Base-by-base conservation (phyloP, 441 rosid species). In the Mallotus japonicus region DNA sequence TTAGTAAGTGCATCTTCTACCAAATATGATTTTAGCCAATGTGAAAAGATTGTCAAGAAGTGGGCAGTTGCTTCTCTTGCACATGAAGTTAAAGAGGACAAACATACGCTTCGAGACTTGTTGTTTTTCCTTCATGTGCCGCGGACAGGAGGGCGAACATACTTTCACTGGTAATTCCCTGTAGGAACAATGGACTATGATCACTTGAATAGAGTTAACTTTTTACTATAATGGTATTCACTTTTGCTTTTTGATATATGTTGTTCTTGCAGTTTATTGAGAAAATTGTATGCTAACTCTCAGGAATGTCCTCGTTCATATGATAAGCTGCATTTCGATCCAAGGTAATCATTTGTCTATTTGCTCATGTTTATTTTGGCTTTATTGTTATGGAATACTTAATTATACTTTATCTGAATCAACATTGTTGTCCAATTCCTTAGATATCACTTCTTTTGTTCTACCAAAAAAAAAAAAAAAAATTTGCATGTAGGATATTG, bases 51-150 rank as follows among this genome's bases (percentile, higher is more conserved):
- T 75, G 98, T 93, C 63, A 89, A 84, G 74, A 78, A 32, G 4
- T 95, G 98, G 99, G 91, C 91, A 7, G 57, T 65, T 67, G 82
- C 89, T 20, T 85, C 91, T 51, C 85, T 79, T 62, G 83, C 80
- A 71, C 83, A 83, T 69, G 83, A 85, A 76, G 71, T 77, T 65
- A 77, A 76, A 69, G 87, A 82, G 61, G 90, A 90, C 71, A 88
- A 83, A 69, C 95, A 88, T 76, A 84, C 76, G 7, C 90, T 95
- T 57, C 83, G 71, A 64, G 99, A 91, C 77, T 80, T 95, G 82
- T 81, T 95, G 70, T 93, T 93, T 79, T 95, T 93, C 85, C 92
- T 95, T 61, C 99, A 95, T 80, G 85, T 95, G 73, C 99, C 98
- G 6, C 85, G 99, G 78, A 95, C 99, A 17, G 99, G 99, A 73